Evolutionary conservation across 352 stramenopile genomes (phyloP).

Genomic region (Pythium myriotylum): DNA sequence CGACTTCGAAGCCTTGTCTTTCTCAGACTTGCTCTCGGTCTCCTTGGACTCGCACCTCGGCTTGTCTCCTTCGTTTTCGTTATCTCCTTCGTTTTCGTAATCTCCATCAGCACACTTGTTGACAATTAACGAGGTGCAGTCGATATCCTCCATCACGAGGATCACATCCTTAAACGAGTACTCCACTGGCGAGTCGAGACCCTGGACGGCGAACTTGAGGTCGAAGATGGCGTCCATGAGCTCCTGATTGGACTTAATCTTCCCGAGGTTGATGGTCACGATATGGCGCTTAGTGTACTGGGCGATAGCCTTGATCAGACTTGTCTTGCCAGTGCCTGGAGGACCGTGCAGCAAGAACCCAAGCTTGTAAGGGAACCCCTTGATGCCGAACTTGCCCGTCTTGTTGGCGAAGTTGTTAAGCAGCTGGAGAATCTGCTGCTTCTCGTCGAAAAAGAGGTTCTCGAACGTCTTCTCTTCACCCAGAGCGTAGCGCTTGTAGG

Average conservation of each 20-base stretch:
- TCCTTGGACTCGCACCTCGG: background rate
- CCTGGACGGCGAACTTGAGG: conserved; percentile 55
- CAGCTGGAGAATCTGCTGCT: conserved; percentile 65
- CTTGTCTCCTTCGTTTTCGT: background rate
- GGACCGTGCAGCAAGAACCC: conserved; percentile 86
- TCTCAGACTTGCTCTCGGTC: conserved; percentile 12
- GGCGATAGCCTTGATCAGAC: conserved; percentile 86
- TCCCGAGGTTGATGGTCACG: conserved; percentile 61
- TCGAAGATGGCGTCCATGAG: conserved; percentile 81
- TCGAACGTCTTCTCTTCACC: conserved; percentile 88
- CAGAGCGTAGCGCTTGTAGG: conserved; percentile 81
- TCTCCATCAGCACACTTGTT: conserved; percentile 28
- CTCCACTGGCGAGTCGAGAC: conserved; percentile 60
- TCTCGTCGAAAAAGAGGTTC: conserved; percentile 89
- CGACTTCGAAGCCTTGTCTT: background rate
- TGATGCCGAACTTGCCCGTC: conserved; percentile 83
- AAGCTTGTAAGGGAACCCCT: conserved; percentile 88
- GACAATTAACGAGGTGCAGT: conserved; percentile 80
- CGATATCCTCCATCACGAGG: conserved; percentile 90
- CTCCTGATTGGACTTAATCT: conserved; percentile 81
- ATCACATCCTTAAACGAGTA: conserved; percentile 84
- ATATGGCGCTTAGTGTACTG: conserved; percentile 72
- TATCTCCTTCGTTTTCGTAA: conserved; percentile 1
- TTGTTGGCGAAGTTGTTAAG: conserved; percentile 74
- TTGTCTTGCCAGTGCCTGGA: conserved; percentile 81